A percentile compares a stretch with the other conserved stretches of the same genome.
Evolutionary conservation across 768 basidiomycete genomes (phyloP).

Genomic region (Astraeus odoratus): DNA sequence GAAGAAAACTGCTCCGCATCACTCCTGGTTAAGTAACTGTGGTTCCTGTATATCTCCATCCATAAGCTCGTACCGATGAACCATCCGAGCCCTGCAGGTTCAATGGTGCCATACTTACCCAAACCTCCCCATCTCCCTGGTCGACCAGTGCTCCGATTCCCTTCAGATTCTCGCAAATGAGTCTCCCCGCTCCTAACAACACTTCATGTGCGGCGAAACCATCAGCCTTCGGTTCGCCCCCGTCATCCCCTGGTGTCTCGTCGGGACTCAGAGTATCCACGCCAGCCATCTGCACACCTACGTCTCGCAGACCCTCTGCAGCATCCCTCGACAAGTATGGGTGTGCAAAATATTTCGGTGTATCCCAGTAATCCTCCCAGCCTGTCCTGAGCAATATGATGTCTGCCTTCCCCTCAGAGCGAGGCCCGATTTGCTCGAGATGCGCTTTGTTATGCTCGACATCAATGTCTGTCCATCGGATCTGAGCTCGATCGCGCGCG

Average conservation of each 20-base stretch:
- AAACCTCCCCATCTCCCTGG: constrained; percentile 23
- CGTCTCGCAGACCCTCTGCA: constrained; percentile 40
- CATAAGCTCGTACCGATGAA: constrained; percentile 66
- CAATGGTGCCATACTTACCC: constrained; percentile 54
- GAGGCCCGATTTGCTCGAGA: constrained; percentile 14
- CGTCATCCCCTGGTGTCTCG: constrained; percentile 34
- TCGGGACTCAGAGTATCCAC: constrained; percentile 65
- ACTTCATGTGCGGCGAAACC: constrained; percentile 50
- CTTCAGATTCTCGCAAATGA: constrained; percentile 68
- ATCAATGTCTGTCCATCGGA: constrained; percentile 42
- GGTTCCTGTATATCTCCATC: constrained; percentile 39
- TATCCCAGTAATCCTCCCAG: constrained; percentile 55
- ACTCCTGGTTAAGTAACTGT: too few species aligned
- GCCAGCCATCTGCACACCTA: constrained; percentile 53
- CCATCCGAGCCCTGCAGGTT: constrained; percentile 56
- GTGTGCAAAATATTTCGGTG: constrained; percentile 48
- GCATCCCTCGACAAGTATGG: constrained; percentile 54
- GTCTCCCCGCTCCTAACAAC: constrained; percentile 51
- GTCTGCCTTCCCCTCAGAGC: constrained; percentile 21
- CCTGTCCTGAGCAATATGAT: constrained; percentile 59
- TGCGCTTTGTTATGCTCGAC: background rate
- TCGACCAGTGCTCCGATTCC: constrained; percentile 42
- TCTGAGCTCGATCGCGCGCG: constrained; percentile 37
- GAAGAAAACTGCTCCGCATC: background rate
- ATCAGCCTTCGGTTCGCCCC: constrained; percentile 5